A percentile compares a stretch with the other conserved stretches of the same genome.
Evolutionary conservation across 2,329 filamentous ascomycete species (phyloP).

Genomic region (Coniochaeta ligniaria): DNA sequence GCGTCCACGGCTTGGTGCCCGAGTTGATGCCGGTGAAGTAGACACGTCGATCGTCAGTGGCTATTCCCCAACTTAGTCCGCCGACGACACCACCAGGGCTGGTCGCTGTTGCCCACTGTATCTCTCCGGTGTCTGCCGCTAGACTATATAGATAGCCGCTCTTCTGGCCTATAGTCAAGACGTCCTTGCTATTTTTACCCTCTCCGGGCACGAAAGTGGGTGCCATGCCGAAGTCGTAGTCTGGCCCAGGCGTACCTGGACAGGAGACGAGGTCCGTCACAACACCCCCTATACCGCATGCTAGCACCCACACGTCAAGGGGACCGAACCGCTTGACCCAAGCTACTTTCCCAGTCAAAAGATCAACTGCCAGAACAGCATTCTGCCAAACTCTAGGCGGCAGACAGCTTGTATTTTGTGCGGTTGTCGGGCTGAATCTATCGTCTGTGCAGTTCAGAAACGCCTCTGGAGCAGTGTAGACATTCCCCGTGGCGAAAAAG

Average conservation of each 20-base stretch:
- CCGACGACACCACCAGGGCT: conserved; percentile 16
- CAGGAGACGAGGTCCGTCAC: conserved; percentile 5
- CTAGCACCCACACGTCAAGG: conserved; percentile 15
- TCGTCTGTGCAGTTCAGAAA: conserved; percentile 13
- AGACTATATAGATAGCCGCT: conserved; percentile 20
- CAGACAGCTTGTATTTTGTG: conserved; percentile 12
- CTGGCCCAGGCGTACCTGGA: conserved; percentile 8
- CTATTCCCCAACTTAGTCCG: conserved; percentile 23
- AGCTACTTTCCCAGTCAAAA: conserved; percentile 12
- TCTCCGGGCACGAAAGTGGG: conserved; percentile 18
- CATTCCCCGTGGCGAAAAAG: conserved; percentile 22
- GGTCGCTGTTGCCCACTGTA: conserved; percentile 17
- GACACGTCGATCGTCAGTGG: conserved; percentile 18
- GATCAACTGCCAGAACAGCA: conserved; percentile 18
- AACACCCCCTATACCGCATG: conserved; percentile 4
- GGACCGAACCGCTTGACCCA: conserved; percentile 16
- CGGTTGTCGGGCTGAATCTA: conserved; percentile 1
- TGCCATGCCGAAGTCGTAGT: conserved; percentile 17
- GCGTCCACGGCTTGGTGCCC: conserved; percentile 1
- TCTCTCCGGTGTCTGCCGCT: conserved; percentile 14
- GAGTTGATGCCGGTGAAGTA: conserved; percentile 22
- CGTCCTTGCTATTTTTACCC: conserved; percentile 11
- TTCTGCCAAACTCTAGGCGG: conserved; percentile 17
- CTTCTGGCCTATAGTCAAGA: conserved; percentile 22
- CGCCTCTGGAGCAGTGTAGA: conserved; percentile 16